A percentile compares a stretch with the other conserved stretches of the same genome.
Evolutionary conservation across 1,284 basidiomycete species (phyloP).

Genomic region (Austroboletus niveus): DNA sequence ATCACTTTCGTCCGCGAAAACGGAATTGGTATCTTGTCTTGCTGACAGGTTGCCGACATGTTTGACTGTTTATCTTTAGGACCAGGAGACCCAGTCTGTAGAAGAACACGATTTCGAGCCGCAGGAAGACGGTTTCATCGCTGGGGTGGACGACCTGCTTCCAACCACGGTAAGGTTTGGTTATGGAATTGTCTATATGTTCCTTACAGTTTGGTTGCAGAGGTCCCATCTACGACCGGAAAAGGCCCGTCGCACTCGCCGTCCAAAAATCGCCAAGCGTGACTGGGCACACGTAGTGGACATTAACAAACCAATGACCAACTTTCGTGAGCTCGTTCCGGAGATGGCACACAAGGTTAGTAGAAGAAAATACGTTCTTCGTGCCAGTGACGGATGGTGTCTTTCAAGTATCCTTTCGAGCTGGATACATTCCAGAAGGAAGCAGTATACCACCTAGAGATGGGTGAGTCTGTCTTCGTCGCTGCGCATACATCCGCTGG

Average conservation of each 20-base stretch:
- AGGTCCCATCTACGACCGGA: constrained; percentile 57
- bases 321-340: constrained; percentile 87
- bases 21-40: constrained; percentile 13
- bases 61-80: constrained; percentile 16
- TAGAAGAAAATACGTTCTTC: constrained; percentile 1
- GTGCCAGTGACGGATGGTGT: constrained; percentile 24
- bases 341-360: constrained; percentile 84
- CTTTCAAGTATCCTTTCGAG: constrained; percentile 78
- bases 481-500: constrained; percentile 99
- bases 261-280: constrained; percentile 64
- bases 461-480: constrained; percentile 97
- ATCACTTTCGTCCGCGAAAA: constrained; percentile 5
- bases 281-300: constrained; percentile 99
- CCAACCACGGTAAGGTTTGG: constrained; percentile 68
- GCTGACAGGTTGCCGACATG: background rate
- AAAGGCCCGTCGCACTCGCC: constrained; percentile 41
- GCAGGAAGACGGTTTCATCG: constrained; percentile 18
- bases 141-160: constrained; percentile 79
- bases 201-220: constrained; percentile 32
- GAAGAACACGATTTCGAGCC: constrained; percentile 20
- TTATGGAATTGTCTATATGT: background rate
- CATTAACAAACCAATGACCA: constrained; percentile 84
- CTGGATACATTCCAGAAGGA: constrained; percentile 95
- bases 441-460: constrained; percentile 96
- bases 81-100: constrained; percentile 3